Conservation (phyloP, 2,329 filamentous ascomycete species). For the Hypoxylon sp. region DNA sequence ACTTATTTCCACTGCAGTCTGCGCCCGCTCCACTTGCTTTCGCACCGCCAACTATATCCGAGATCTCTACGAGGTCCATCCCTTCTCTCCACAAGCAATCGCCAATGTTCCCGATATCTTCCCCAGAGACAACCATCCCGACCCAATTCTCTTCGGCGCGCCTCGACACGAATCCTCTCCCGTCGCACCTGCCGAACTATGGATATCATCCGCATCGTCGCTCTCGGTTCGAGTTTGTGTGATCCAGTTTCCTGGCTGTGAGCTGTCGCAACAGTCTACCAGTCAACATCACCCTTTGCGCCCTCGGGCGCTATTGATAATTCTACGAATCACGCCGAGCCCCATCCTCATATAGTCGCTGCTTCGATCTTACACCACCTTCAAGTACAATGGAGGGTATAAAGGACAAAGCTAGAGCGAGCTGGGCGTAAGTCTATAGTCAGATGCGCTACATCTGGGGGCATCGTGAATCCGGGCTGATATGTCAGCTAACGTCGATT, state of each 20-base stretch:
- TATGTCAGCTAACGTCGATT: conserved; percentile 35
- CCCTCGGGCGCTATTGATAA: conserved; percentile 41
- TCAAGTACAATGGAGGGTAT: conserved; percentile 48
- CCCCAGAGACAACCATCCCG: conserved; percentile 47
- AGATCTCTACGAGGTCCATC: conserved; percentile 38
- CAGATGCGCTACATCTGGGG: conserved; percentile 24
- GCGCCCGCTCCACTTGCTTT: conserved; percentile 22
- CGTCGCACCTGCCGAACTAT: conserved; percentile 51
- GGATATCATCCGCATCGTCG: conserved; percentile 51
- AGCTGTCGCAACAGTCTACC: conserved; percentile 48
- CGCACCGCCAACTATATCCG: conserved; percentile 13
- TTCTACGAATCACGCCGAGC: conserved; percentile 22
- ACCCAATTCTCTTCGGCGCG: conserved; percentile 47
- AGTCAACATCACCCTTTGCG: conserved; percentile 41
- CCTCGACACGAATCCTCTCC: conserved; percentile 36
- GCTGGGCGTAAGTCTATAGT: conserved; percentile 50
- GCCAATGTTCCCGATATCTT: conserved; percentile 53
- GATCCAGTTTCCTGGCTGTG: conserved; percentile 53
- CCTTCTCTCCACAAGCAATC: conserved; percentile 38
- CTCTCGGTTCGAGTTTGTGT: conserved; percentile 52
- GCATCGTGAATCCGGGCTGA: conserved; percentile 2
- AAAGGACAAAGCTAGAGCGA: conserved; percentile 49
- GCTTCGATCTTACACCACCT: conserved; percentile 15
- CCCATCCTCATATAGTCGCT: conserved; percentile 20
- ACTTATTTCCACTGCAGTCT: conserved; percentile 29